Percentiles rank a stretch among this genome's conserved stretches.
Conservation (phyloP, 768 basidiomycete species). For the Phlebiopsis gigantea region DNA sequence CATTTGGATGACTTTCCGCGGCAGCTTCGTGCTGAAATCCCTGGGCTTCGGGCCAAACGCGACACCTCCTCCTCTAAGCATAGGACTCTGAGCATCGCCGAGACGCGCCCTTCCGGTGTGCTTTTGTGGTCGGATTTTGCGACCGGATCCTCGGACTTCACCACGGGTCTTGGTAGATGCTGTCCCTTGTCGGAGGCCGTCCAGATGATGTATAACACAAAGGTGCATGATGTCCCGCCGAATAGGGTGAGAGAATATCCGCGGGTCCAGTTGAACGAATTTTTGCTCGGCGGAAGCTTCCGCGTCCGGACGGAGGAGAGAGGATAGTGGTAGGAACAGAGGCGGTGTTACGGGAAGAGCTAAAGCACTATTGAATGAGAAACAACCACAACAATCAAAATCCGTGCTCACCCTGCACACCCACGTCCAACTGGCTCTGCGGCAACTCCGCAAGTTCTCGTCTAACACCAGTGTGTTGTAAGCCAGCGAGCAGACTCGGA, state of each 20-base stretch:
- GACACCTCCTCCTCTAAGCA: slow-evolving; percentile 86
- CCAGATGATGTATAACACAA: slow-evolving; percentile 83
- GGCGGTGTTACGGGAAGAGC: slow-evolving; percentile 39
- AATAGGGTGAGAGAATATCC: slow-evolving; percentile 86
- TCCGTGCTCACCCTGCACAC: not conserved
- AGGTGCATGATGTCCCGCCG: slow-evolving; percentile 91
- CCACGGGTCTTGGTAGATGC: slow-evolving; percentile 88
- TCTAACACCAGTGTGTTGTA: slow-evolving; percentile 3
- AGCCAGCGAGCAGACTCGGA: not conserved
- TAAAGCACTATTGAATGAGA: slow-evolving; percentile 14
- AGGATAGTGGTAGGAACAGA: slow-evolving; percentile 57
- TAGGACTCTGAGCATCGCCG: slow-evolving; percentile 83
- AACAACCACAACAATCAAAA: not conserved
- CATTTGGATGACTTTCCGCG: slow-evolving; percentile 90
- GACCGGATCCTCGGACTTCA: slow-evolving; percentile 85
- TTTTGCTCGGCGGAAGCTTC: slow-evolving; percentile 37
- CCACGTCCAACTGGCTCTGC: not conserved
- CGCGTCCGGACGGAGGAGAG: slow-evolving; percentile 42
- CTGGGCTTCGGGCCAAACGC: slow-evolving; percentile 90
- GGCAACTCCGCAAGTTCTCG: not conserved
- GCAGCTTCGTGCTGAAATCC: slow-evolving; percentile 87
- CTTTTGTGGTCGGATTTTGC: slow-evolving; percentile 89
- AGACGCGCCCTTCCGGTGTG: slow-evolving; percentile 87
- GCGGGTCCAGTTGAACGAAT: slow-evolving; percentile 64
- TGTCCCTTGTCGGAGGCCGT: slow-evolving; percentile 86